Base-by-base conservation (phyloP, 106 monocot species). In the Vanilla planifolia region DNA sequence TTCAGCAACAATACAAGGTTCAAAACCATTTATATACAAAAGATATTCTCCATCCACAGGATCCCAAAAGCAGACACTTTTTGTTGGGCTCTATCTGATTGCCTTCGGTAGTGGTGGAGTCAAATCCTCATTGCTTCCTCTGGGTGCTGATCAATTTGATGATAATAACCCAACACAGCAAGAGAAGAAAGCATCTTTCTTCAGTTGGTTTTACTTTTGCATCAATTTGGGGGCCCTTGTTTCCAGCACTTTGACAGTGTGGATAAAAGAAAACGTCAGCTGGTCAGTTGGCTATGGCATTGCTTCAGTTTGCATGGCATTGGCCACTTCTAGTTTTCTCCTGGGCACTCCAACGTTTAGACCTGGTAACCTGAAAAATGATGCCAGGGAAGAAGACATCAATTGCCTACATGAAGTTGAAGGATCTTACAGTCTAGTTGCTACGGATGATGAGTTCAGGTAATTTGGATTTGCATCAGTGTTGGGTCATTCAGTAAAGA, bases 131-230 rank as follows among this genome's bases (percentile, higher is more conserved):
- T 11, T 74, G 28, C 51, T 62, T 10, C 61, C 74, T 2, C 33
- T 74, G 22, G 74, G 74, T 17, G 74, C 74, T 8, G 63, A 68
- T n/a, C 72, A 72, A 28, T 72, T 72, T 47, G 33, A 72, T 29
- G 64, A 72, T 26, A 63, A 33, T 6, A 66, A 77, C 23, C 35
- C 77, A 36, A 50, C 23, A 37, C 71, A 77, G 55, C 66, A 62
- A 39, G 47, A 61, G 39, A 77, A 67, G 67, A 72, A 78, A 37
- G 78, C 67, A 0, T 78, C 78, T 44, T 78, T 80, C 33, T 75
- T 75, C 71, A 75, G 74, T 51, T 80, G 74, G 80, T 75, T 80
- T 41, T 75, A 80, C 37, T 61, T 83, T 22, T 71, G 56, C 39
- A 11, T 66, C 32, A 74, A 35, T 32, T 21, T 72, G 4, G 83